Conservation (phyloP, 2,329 filamentous ascomycete species). For the Clonostachys sp. region DNA sequence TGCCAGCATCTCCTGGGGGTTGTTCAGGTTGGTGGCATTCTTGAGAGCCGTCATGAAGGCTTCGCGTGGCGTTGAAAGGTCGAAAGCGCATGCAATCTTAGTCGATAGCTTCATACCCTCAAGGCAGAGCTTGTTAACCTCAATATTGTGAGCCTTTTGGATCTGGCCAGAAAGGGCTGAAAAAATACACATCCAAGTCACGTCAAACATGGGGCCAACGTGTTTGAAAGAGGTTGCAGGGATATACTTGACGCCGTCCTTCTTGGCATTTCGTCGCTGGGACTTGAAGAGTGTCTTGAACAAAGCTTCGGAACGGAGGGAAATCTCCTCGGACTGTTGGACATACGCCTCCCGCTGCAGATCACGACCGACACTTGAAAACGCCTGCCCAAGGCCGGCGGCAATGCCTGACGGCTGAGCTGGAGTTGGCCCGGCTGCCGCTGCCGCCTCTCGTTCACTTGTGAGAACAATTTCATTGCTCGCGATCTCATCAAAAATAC, state of each 20-base stretch:
- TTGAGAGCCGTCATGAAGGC: conserved; percentile 92
- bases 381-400: conserved; percentile 78
- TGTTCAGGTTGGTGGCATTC: conserved; percentile 93
- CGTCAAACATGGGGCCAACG: conserved; percentile 96
- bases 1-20: conserved; percentile 87
- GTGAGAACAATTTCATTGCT: conserved; percentile 91
- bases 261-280: conserved; percentile 75
- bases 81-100: conserved; percentile 88
- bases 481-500: conserved; percentile 89
- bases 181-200: conserved; percentile 99
- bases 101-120: conserved; percentile 95
- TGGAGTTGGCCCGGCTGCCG: conserved; percentile 63
- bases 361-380: conserved; percentile 89
- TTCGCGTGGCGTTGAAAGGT: conserved; percentile 86
- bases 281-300: conserved; percentile 92
- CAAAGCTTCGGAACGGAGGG: conserved; percentile 68
- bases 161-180: conserved; percentile 90
- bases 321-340: conserved; percentile 92
- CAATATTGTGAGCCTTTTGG: conserved; percentile 88
- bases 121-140: conserved; percentile 87
- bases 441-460: conserved; percentile 86
- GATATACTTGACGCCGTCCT: conserved; percentile 67
- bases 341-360: conserved; percentile 88
- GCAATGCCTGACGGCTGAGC: conserved; percentile 66
- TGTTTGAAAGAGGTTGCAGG: conserved; percentile 91